Evolutionary conservation across 352 stramenopile genomes (phyloP).

Genomic region (Phytophthora citricola): DNA sequence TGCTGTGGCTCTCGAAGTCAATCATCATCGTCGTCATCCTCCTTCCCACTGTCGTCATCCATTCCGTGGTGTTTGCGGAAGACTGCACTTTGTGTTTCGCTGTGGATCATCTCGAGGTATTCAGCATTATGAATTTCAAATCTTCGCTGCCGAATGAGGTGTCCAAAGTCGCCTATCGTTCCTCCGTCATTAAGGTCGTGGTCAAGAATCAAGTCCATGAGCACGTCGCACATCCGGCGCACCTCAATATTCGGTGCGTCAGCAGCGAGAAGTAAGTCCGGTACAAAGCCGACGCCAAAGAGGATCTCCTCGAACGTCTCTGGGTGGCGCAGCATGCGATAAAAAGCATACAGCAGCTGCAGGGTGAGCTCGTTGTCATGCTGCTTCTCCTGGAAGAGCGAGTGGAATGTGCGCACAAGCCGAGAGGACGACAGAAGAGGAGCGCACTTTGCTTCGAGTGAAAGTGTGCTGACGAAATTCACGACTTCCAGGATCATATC

Average conservation of each 20-base stretch:
- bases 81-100: slow-evolving; percentile 46
- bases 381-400: slow-evolving; percentile 88
- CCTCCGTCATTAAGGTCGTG: slow-evolving; percentile 69
- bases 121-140: slow-evolving; percentile 91
- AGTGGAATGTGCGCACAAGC: slow-evolving; percentile 77
- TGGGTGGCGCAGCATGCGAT: slow-evolving; percentile 72
- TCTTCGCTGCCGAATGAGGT: slow-evolving; percentile 79
- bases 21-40: slow-evolving; percentile 37
- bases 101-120: slow-evolving; percentile 87
- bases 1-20: background rate
- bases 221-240: slow-evolving; percentile 84
- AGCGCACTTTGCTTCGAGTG: slow-evolving; percentile 86
- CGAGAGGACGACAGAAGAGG: slow-evolving; percentile 77
- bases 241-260: slow-evolving; percentile 86
- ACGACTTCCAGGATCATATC: slow-evolving; percentile 93
- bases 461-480: slow-evolving; percentile 81
- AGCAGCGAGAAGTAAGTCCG: slow-evolving; percentile 77
- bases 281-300: slow-evolving; percentile 76
- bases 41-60: slow-evolving; percentile 40
- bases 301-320: slow-evolving; percentile 87
- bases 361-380: slow-evolving; percentile 88
- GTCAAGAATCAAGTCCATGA: slow-evolving; percentile 88
- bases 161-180: slow-evolving; percentile 73
- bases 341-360: slow-evolving; percentile 84
- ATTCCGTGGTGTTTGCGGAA: slow-evolving; percentile 29